Conservation (phyloP, 208 protist genomes). For the Trypanosoma mega region DNA sequence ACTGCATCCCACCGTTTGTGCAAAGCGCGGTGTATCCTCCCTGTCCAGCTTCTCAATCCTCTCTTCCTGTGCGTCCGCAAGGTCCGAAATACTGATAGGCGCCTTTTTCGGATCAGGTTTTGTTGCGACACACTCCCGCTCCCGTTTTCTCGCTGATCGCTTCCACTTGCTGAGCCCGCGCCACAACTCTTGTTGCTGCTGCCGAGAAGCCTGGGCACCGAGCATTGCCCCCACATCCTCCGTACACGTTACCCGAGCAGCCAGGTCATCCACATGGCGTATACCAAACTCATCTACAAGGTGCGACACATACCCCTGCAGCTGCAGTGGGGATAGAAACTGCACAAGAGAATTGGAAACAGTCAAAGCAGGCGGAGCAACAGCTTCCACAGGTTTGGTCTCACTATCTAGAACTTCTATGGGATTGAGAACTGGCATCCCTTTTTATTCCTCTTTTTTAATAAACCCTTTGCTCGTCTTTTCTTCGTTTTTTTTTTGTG, state of each 20-base stretch:
- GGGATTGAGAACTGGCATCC: too few species aligned
- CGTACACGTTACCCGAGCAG: constrained; percentile 25
- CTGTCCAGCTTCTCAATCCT: background rate
- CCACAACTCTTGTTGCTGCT: constrained; percentile 61
- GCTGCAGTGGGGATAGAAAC: constrained; percentile 67
- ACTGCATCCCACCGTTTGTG: constrained; percentile 4
- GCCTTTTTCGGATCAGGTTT: constrained; percentile 5
- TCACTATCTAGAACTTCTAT: too few species aligned
- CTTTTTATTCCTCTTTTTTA: too few species aligned
- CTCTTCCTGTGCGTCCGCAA: background rate
- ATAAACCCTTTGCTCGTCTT: too few species aligned
- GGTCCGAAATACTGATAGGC: background rate
- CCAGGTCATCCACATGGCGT: constrained; percentile 46
- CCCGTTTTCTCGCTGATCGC: constrained; percentile 29
- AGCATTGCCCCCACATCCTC: constrained; percentile 47
- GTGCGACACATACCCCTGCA: constrained; percentile 69
- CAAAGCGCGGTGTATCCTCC: background rate
- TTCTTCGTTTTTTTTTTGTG: too few species aligned
- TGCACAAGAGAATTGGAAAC: constrained; percentile 64
- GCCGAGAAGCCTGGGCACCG: constrained; percentile 48
- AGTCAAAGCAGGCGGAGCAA: constrained; percentile 6
- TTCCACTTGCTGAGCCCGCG: constrained; percentile 44
- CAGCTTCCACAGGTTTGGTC: too few species aligned
- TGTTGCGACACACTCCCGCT: constrained; percentile 15
- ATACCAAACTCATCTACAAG: constrained; percentile 41